A percentile compares a stretch with the other conserved stretches of the same genome.
phyloP scores from a whole-genome alignment of 1,284 basidiomycete genomes.

The Fomes fomentarius region DNA sequence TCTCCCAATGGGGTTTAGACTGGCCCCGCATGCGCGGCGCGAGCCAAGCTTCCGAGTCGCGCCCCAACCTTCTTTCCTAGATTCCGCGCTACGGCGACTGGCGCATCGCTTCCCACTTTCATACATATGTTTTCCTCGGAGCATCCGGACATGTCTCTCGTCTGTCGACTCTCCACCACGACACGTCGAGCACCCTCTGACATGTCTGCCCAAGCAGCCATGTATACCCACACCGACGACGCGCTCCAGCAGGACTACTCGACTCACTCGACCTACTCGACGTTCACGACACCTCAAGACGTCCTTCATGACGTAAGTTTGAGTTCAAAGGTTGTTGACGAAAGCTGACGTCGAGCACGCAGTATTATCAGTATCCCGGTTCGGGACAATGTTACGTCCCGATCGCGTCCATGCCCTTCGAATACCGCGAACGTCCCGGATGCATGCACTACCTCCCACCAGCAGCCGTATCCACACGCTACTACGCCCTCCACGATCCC shows the following conservation, averaged over 20 bases:
- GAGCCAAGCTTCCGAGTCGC: neutral
- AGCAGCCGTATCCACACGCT: slow-evolving; percentile 17
- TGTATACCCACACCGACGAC: neutral
- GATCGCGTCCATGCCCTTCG: neutral
- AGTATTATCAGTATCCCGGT: neutral
- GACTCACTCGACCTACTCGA: too few relatives aligned
- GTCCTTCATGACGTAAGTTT: neutral
- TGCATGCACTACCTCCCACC: slow-evolving; percentile 21
- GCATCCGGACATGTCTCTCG: neutral
- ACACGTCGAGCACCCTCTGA: neutral
- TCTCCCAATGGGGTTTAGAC: neutral
- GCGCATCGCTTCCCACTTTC: neutral
- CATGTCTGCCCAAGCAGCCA: neutral
- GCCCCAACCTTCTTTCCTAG: neutral
- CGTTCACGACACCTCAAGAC: neutral
- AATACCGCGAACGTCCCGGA: neutral
- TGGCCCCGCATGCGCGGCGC: neutral
- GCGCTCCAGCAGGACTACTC: neutral
- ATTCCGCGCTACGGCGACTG: neutral
- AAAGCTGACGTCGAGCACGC: neutral
- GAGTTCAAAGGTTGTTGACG: neutral
- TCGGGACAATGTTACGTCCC: neutral
- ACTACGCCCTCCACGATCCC: slow-evolving; percentile 22
- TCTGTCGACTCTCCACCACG: neutral
- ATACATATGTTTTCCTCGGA: too few relatives aligned